Conservation (phyloP, 208 protist genomes). For the Crithidia fasciculata region DNA sequence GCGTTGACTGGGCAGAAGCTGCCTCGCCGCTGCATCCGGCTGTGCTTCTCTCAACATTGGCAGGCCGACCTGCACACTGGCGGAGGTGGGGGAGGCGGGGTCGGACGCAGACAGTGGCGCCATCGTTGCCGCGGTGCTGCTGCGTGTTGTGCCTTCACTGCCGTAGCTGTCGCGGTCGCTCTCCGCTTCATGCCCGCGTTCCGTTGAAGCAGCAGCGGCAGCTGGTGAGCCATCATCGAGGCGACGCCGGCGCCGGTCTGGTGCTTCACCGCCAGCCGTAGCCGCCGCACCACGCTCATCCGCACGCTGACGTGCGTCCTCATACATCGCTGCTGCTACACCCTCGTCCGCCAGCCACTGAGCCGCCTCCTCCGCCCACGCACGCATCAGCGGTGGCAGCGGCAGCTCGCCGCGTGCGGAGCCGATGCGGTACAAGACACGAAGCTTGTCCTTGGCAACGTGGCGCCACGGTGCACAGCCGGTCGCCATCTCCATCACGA, state of each 20-base stretch:
- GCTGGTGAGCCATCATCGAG: not conserved
- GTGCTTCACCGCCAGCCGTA: not conserved
- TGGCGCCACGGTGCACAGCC: constrained; percentile 79
- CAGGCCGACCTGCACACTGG: not conserved
- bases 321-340: not conserved
- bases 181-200: not conserved
- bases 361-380: constrained; percentile 47
- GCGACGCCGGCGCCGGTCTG: constrained; percentile 7
- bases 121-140: not conserved
- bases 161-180: not conserved
- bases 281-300: not conserved
- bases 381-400: constrained; percentile 64
- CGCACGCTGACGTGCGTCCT: not conserved
- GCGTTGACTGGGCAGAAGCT: constrained; percentile 13
- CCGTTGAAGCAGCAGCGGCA: not conserved
- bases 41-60: not conserved
- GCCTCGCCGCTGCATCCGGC: constrained; percentile 9
- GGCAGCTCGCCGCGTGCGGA: constrained; percentile 62
- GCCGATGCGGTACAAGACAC: constrained; percentile 62
- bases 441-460: constrained; percentile 54
- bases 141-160: not conserved
- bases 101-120: not conserved
- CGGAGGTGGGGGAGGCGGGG: not conserved
- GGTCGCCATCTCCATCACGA: constrained; percentile 84
- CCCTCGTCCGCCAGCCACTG: constrained; percentile 32